Evolutionary conservation across 1,284 basidiomycete genomes (phyloP).

Genomic region (Vanrija sp.): DNA sequence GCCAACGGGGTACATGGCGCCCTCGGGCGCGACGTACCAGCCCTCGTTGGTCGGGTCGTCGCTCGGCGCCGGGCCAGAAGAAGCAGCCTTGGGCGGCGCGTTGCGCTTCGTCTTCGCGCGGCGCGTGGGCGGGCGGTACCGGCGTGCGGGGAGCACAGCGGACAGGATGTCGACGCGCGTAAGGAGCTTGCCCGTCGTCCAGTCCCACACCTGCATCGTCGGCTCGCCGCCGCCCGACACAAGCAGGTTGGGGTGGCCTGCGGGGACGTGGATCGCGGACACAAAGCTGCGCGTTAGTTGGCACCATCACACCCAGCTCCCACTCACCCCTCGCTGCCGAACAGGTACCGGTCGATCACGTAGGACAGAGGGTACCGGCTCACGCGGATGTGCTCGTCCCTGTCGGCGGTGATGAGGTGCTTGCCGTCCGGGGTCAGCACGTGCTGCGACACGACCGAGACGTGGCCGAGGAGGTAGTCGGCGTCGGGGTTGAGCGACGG

Average conservation of each 20-base stretch:
- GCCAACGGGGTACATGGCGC: conserved; percentile 38
- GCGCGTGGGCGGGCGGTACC: conserved; percentile 49
- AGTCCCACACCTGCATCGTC: conserved; percentile 72
- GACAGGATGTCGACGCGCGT: conserved; percentile 58
- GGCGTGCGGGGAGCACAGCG: conserved; percentile 61
- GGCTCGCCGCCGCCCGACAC: conserved; percentile 86
- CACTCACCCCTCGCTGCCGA: conserved; percentile 73
- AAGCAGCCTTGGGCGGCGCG: background rate
- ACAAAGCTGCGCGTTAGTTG: conserved; percentile 60
- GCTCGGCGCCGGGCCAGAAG: conserved; percentile 19
- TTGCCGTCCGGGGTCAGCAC: conserved; percentile 63
- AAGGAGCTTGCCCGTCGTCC: conserved; percentile 60
- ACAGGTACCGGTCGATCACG: conserved; percentile 75
- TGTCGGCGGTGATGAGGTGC: conserved; percentile 77
- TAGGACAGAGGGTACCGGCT: conserved; percentile 81
- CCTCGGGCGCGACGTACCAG: conserved; percentile 39
- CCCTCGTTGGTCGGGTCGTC: conserved; percentile 22
- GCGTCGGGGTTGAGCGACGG: conserved; percentile 56
- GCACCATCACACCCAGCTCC: background rate
- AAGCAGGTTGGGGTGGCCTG: conserved; percentile 54
- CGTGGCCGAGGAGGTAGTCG: conserved; percentile 56
- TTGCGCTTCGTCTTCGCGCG: conserved; percentile 27
- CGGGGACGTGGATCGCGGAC: conserved; percentile 69
- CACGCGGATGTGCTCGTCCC: conserved; percentile 90
- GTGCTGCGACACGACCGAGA: conserved; percentile 73